Percentiles rank a stretch among this genome's conserved stretches.
phyloP scores from a whole-genome alignment of 768 basidiomycete genomes.

The Leccinum disarticulatum region DNA sequence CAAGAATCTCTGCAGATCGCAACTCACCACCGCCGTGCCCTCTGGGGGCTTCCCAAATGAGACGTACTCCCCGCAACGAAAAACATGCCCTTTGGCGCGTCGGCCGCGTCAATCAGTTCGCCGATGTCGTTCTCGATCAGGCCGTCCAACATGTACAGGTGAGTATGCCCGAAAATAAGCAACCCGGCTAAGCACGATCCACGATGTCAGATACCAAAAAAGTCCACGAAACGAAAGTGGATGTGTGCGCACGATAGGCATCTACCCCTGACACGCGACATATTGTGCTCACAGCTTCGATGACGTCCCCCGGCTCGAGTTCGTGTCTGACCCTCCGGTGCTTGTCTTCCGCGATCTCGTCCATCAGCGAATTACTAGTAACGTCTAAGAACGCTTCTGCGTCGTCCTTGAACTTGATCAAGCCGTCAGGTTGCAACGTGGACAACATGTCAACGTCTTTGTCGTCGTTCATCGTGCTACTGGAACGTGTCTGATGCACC shows the following conservation, averaged over 20 bases:
- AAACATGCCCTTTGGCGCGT: conserved; percentile 79
- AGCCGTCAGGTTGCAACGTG: conserved; percentile 33
- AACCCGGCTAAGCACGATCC: conserved; percentile 60
- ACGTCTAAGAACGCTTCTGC: conserved; percentile 14
- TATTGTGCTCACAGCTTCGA: conserved; percentile 84
- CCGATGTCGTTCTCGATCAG: conserved; percentile 84
- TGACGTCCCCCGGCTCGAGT: conserved; percentile 85
- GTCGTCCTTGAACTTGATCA: conserved; percentile 13
- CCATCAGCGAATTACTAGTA: conserved; percentile 50
- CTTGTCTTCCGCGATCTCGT: conserved; percentile 86
- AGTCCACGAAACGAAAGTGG: not conserved
- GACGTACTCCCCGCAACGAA: conserved; percentile 84
- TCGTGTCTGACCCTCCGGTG: conserved; percentile 59
- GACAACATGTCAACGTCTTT: conserved; percentile 46
- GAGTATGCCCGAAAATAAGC: conserved; percentile 80
- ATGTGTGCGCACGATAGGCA: conserved; percentile 69
- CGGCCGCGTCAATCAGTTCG: conserved; percentile 83
- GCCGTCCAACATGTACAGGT: conserved; percentile 89
- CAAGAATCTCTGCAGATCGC: not conserved
- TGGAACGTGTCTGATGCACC: conserved; percentile 21
- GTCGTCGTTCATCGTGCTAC: conserved; percentile 39
- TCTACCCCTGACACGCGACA: conserved; percentile 89
- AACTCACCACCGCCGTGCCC: conserved; percentile 78
- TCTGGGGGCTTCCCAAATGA: conserved; percentile 75
- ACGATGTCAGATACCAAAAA: not conserved